Base-by-base conservation (phyloP, 2,329 filamentous ascomycete genomes). In the Escovopsis sp. region DNA sequence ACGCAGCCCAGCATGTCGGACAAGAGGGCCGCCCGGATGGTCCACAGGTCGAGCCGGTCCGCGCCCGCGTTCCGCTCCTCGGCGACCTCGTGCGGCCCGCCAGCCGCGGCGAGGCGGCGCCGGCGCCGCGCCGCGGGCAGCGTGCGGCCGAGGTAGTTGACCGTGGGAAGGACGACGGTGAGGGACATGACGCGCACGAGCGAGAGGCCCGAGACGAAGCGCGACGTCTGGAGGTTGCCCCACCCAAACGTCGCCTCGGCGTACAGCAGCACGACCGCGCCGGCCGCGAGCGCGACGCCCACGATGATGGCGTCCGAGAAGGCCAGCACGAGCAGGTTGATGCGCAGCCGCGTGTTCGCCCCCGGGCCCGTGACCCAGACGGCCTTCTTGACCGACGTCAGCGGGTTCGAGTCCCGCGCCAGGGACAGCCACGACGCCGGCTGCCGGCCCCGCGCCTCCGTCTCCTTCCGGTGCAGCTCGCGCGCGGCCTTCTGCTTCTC, bases 251-350 rank as follows among this genome's bases (percentile, higher is more conserved):
- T 73, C 52, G 74, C 81, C 49, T 84, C 80, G 20, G 78, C 78
- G 61, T 96, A 98, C 42, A 94, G 74, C 42, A 96, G 71, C 15
- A 91, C 70, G 31, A 95, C 79, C n/a, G 80, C 76, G 46, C 85
- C 78, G 0, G 79, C 74, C 38, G 88, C 85, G 71, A 95, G 84
- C 7, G 81, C 79, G 0, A 87, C 74, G 16, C 85, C 82, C 46
- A 95, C 81, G 49, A 93, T 74, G 48, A 85, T 76, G 24, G 81
- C 84, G 55, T 96, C 91, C 42, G 88, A 79, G 6, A 78, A 67
- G 2, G 87, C 83, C 8, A 98, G 70, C 0, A 89, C 63, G 3
- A 94, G 57, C n/a, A 98, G 66, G 55, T 98, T 98, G 41, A 79
- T 70, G 13, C 87, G 79, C 27, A 94, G 63, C 1, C 70, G 50